Conservation (phyloP, 352 stramenopile genomes). For the Vaucheria bursata region DNA sequence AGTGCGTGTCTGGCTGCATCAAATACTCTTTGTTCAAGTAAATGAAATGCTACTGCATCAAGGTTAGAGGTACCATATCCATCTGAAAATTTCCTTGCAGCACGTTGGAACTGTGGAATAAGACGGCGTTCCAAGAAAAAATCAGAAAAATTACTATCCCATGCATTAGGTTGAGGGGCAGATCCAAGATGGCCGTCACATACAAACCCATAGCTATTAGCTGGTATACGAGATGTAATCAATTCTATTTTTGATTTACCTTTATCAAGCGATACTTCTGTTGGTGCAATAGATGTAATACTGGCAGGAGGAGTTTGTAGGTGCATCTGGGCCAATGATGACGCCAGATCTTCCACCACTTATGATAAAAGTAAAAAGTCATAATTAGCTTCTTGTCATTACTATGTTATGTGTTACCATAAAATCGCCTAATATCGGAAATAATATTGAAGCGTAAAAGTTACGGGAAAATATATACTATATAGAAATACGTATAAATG, state of each 20-base stretch:
- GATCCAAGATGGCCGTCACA: conserved; percentile 22
- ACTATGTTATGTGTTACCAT: no score
- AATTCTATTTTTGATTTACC: no score
- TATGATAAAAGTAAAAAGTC: no score
- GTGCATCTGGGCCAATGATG: conserved; percentile 31
- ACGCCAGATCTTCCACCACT: conserved; percentile 32
- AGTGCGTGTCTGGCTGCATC: conserved; percentile 14
- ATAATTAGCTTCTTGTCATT: no score
- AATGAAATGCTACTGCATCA: conserved; percentile 18
- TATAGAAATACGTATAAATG: no score
- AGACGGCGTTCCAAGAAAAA: conserved; percentile 33
- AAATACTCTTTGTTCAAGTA: conserved; percentile 15
- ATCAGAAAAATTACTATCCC: conserved; percentile 19
- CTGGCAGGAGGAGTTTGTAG: conserved; percentile 8
- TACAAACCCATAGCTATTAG: conserved; percentile 34
- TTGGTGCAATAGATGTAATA: no score
- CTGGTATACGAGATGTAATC: no score
- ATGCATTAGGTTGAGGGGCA: conserved; percentile 23
- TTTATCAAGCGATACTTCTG: no score
- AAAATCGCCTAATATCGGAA: no score
- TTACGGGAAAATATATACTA: no score
- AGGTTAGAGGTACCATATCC: conserved; percentile 39
- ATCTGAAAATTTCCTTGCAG: conserved; percentile 20
- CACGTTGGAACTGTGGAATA: conserved; percentile 20
- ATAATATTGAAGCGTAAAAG: no score